Conservation (phyloP, 2,329 filamentous ascomycete species). For the Cordyceps cicadae region DNA sequence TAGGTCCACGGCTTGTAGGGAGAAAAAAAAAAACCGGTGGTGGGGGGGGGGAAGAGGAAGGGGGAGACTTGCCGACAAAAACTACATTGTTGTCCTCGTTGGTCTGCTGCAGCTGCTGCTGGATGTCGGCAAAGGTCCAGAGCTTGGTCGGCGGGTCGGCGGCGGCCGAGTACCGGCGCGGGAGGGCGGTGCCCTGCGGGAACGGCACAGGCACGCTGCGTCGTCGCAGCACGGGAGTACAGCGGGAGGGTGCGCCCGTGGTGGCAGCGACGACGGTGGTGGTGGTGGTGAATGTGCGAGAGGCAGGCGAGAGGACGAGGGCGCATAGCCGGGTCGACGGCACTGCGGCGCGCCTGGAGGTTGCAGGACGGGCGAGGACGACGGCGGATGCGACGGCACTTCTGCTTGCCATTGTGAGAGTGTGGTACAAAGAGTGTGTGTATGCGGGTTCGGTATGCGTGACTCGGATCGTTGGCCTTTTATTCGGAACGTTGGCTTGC, state of each 20-base stretch:
- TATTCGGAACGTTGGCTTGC: not conserved
- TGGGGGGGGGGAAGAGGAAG: too few species aligned
- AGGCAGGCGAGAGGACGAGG: not conserved
- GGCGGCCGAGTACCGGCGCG: conserved; percentile 23
- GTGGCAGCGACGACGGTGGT: not conserved
- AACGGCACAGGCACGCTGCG: not conserved
- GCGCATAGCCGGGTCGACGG: not conserved
- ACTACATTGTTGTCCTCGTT: conserved; percentile 23
- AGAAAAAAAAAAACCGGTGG: too few species aligned
- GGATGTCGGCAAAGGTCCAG: conserved; percentile 43
- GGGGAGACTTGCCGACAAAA: conserved; percentile 43
- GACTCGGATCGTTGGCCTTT: not conserved
- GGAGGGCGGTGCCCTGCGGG: not conserved
- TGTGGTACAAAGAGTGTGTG: not conserved
- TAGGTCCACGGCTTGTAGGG: too few species aligned
- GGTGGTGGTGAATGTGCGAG: not conserved
- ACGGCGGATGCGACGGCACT: not conserved
- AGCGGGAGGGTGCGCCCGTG: not conserved
- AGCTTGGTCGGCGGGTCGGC: conserved; percentile 25
- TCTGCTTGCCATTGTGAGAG: not conserved
- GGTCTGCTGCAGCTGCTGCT: conserved; percentile 25
- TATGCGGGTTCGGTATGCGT: not conserved
- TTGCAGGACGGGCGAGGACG: conserved; percentile 6
- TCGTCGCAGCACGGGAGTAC: not conserved
- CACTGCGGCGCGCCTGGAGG: not conserved